These are phyloP conservation scores for Fusarium transvaalense DNA, from an alignment of 2,329 filamentous ascomycete genomes.

Conservation along the genomic window DNA sequence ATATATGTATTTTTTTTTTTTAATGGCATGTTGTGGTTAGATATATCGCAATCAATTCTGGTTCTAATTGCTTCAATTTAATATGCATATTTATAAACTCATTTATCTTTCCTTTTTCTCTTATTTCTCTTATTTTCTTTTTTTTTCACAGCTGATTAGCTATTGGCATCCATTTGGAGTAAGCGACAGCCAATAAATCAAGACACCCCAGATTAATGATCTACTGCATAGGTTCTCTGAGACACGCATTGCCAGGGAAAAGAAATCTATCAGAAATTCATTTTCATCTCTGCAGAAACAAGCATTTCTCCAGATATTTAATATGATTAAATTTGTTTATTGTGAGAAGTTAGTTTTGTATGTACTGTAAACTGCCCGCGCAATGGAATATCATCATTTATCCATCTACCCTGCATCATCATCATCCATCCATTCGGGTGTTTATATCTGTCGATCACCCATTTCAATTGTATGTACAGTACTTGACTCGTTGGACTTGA, in stretches of 20 bases:
- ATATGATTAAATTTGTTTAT: background rate
- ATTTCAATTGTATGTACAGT: background rate
- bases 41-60: background rate
- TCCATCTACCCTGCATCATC: constrained; percentile 19
- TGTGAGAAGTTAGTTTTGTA: background rate
- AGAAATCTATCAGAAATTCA: constrained; percentile 5
- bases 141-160: background rate
- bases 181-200: background rate
- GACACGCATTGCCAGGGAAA: constrained; percentile 17
- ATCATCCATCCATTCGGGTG: no score
- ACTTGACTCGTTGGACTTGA: constrained; percentile 3
- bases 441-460: background rate
- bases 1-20: background rate
- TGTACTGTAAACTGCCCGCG: no score
- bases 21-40: background rate
- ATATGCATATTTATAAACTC: constrained; percentile 2
- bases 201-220: constrained; percentile 10
- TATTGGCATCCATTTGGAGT: background rate
- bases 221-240: constrained; percentile 20
- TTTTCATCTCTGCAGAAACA: background rate
- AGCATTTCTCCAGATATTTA: background rate
- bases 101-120: background rate
- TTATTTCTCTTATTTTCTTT: background rate
- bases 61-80: background rate
- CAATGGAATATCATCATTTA: background rate